Evolutionary conservation across 2,329 filamentous ascomycete genomes (phyloP), one percentile per base, ranked within the genome.

Genomic region (Apiospora arundinis): DNA sequence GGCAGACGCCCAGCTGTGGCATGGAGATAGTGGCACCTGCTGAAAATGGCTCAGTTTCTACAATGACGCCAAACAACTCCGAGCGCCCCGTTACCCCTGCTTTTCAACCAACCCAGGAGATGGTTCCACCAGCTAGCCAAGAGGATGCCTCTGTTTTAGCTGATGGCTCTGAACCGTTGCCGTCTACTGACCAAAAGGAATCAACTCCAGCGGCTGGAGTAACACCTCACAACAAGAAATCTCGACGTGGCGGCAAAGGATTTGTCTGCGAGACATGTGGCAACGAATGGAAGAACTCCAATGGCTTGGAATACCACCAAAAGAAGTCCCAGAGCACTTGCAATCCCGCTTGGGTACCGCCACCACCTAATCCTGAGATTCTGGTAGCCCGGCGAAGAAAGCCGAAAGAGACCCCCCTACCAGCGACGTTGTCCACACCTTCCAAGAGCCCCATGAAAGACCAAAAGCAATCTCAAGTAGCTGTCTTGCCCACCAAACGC

Each of bases 221-320:
- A 37, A 37, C 21, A 56, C 44, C 16, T 46, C 37, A 44, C 32
- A n/a, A n/a, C 14, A 67, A 45, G 9, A 37, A 2, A 7, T 45
- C 23, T 16, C 52, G n/a, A 56, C 56, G 56, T 9, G 11, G 56
- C 16, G 56, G n/a, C 18, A 40, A 40, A 11, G 18, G 56, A 8
- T 89, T 81, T 75, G 81, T 79, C 25, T 91, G 89, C 73, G 83
- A 87, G 12, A 87, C 84, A 60, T 91, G 89, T 72, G 84, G 84
- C 12, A 84, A 83, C 3, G 80, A 78, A 14, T 91, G 88, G 88
- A 90, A 89, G 77, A 90, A 90, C 69, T 82, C 87, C 45, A 81
- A 88, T 65, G 89, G 89, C 0, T 80, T 90, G 21, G 88, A 89
- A 68, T 91, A 91, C 75, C 89, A 91, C 73, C 78, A 86, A 18